phyloP scores from a whole-genome alignment of 2,329 filamentous ascomycete species.

The Iodosphaeria phyllophila region DNA sequence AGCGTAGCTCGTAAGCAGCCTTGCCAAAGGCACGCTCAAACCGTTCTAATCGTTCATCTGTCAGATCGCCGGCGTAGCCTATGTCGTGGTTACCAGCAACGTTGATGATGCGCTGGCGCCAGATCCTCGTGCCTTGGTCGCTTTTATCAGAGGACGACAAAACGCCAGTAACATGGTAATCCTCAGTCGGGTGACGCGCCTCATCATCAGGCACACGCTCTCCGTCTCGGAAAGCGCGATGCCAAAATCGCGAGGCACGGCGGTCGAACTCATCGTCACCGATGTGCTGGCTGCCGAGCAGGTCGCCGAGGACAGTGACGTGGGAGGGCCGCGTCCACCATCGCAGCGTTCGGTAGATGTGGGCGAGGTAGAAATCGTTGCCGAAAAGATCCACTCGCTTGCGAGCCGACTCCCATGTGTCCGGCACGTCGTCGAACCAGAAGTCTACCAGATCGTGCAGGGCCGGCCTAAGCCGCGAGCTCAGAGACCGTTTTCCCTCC shows the following conservation, averaged over 20 bases:
- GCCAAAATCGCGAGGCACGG: slow-evolving; percentile 62
- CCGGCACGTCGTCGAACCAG: slow-evolving; percentile 47
- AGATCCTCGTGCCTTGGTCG: slow-evolving; percentile 33
- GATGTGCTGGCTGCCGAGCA: slow-evolving; percentile 93
- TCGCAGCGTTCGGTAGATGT: slow-evolving; percentile 68
- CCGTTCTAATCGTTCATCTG: slow-evolving; percentile 50
- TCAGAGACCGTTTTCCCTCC: slow-evolving; percentile 23
- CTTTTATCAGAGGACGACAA: slow-evolving; percentile 27
- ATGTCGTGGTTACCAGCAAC: slow-evolving; percentile 92
- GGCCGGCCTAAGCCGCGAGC: slow-evolving; percentile 30
- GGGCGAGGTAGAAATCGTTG: slow-evolving; percentile 87
- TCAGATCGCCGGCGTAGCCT: slow-evolving; percentile 86
- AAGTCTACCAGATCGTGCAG: slow-evolving; percentile 43
- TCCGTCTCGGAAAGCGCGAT: slow-evolving; percentile 53
- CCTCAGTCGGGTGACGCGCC: slow-evolving; percentile 25
- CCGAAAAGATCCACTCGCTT: slow-evolving; percentile 80
- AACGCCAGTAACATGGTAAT: slow-evolving; percentile 30
- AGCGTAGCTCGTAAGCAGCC: slow-evolving; percentile 79
- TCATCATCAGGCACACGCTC: slow-evolving; percentile 41
- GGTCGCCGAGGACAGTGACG: slow-evolving; percentile 72
- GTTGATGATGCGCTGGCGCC: slow-evolving; percentile 69
- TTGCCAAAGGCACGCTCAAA: slow-evolving; percentile 78
- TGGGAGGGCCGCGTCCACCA: slow-evolving; percentile 83
- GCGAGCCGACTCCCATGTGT: slow-evolving; percentile 44
- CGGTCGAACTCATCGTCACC: slow-evolving; percentile 63